Conservation (phyloP, 805 yeast genomes). For the Teunomyces panamensis region DNA sequence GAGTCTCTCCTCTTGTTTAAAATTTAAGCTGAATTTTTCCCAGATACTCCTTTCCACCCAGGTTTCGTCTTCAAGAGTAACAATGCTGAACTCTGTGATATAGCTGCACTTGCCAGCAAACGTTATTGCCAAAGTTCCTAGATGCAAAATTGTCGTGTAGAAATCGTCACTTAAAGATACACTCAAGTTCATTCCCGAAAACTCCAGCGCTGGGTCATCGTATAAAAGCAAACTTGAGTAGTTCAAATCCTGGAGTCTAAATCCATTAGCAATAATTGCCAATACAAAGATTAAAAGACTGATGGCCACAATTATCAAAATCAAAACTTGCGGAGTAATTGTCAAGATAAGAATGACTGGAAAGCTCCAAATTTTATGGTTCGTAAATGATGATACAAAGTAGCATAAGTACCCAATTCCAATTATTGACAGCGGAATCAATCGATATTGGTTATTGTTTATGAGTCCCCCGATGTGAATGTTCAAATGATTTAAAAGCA, state of each 20-base stretch:
- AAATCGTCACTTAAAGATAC: constrained; percentile 58
- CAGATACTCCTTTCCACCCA: constrained; percentile 47
- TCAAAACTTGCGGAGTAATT: constrained; percentile 63
- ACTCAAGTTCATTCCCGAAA: constrained; percentile 19
- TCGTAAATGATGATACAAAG: constrained; percentile 33
- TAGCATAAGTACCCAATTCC: constrained; percentile 53
- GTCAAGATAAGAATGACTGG: constrained; percentile 59
- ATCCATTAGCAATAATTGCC: constrained; percentile 59
- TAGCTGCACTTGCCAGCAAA: constrained; percentile 67
- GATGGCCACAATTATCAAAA: constrained; percentile 46
- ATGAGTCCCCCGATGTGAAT: constrained; percentile 63
- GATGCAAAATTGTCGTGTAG: constrained; percentile 55
- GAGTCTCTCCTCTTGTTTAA: not conserved
- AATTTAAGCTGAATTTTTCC: constrained; percentile 7
- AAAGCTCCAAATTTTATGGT: constrained; percentile 43
- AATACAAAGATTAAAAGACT: constrained; percentile 53
- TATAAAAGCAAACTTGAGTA: constrained; percentile 31
- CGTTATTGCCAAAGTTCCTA: constrained; percentile 63
- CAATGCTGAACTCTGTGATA: constrained; percentile 52
- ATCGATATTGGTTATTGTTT: constrained; percentile 50
- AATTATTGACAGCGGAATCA: constrained; percentile 60
- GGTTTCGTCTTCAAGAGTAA: constrained; percentile 49
- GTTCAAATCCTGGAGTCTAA: constrained; percentile 31
- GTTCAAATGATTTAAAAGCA: constrained; percentile 55
- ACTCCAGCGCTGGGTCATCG: constrained; percentile 22